These are phyloP conservation scores for Paulownia fortunei DNA, from an alignment of 257 asterid genomes.

Conservation along the genomic window DNA sequence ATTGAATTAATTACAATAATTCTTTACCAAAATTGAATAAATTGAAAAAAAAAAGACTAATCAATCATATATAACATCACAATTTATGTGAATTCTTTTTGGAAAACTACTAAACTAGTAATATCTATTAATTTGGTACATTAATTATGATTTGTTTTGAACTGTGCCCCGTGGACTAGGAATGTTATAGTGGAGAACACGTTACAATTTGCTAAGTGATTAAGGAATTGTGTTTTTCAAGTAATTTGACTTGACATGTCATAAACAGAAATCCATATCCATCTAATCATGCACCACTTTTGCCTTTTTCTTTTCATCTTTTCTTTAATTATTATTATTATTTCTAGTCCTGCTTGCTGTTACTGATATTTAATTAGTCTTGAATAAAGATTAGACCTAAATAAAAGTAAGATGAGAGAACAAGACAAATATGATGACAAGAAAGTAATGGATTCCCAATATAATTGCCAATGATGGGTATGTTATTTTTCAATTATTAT, in stretches of 20 bases:
- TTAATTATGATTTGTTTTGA: neutral
- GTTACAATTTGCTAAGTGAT: too few species aligned
- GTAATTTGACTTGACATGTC: neutral
- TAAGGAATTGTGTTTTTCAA: neutral
- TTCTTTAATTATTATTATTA: neutral
- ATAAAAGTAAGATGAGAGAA: conserved; percentile 27
- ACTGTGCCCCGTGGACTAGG: conserved; percentile 15
- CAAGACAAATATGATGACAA: conserved; percentile 24
- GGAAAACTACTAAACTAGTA: neutral
- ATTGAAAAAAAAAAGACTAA: neutral
- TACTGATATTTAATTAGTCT: conserved; percentile 9
- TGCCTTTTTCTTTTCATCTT: neutral
- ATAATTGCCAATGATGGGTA: conserved; percentile 29
- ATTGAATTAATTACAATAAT: too few species aligned
- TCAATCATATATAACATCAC: neutral
- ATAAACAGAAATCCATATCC: neutral
- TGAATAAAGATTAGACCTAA: conserved; percentile 27
- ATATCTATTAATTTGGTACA: neutral
- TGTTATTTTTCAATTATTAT: neutral
- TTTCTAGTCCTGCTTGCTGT: conserved; percentile 28
- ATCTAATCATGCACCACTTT: neutral
- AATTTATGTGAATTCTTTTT: too few species aligned
- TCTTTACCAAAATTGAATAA: too few species aligned
- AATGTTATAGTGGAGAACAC: conserved; percentile 32
- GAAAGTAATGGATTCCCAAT: conserved; percentile 29